Evolutionary conservation across 768 basidiomycete species (phyloP).

Genomic region (Amanita molliuscula): DNA sequence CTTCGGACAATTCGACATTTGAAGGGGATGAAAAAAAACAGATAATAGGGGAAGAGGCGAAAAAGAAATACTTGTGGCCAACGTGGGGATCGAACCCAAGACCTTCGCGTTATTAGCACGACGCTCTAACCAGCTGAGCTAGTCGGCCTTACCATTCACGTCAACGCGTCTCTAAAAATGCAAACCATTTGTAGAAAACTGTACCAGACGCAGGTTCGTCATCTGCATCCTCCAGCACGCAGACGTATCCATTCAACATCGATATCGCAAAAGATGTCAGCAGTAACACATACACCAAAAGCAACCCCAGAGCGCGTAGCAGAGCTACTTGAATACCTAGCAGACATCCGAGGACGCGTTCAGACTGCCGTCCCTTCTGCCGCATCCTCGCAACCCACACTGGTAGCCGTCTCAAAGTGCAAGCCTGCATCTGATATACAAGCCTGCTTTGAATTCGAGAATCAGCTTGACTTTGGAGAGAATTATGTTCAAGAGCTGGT

Average conservation of each 20-base stretch:
- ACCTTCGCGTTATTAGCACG: conserved; percentile 82
- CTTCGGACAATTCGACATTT: background rate
- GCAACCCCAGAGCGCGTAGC: conserved; percentile 31
- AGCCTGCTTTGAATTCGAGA: conserved; percentile 66
- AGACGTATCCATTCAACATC: background rate
- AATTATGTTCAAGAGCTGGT: conserved; percentile 94
- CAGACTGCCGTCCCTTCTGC: conserved; percentile 18
- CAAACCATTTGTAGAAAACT: background rate
- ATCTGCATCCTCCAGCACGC: background rate
- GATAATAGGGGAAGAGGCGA: background rate
- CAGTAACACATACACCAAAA: background rate
- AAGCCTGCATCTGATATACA: conserved; percentile 85
- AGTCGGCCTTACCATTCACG: conserved; percentile 43
- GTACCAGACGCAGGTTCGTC: too few relatives aligned
- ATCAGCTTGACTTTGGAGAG: conserved; percentile 88
- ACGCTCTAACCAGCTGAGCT: conserved; percentile 94
- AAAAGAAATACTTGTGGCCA: conserved; percentile 33
- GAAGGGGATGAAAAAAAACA: background rate
- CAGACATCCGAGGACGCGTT: conserved; percentile 42
- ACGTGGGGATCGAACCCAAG: conserved; percentile 77
- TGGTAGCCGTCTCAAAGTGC: conserved; percentile 90
- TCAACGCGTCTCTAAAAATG: background rate
- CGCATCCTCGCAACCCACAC: conserved; percentile 16
- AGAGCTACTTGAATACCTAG: conserved; percentile 45
- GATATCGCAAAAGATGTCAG: background rate